A percentile compares a stretch with the other conserved stretches of the same genome.
phyloP scores from a whole-genome alignment of 352 stramenopile species.

The Phytophthora cajani region DNA sequence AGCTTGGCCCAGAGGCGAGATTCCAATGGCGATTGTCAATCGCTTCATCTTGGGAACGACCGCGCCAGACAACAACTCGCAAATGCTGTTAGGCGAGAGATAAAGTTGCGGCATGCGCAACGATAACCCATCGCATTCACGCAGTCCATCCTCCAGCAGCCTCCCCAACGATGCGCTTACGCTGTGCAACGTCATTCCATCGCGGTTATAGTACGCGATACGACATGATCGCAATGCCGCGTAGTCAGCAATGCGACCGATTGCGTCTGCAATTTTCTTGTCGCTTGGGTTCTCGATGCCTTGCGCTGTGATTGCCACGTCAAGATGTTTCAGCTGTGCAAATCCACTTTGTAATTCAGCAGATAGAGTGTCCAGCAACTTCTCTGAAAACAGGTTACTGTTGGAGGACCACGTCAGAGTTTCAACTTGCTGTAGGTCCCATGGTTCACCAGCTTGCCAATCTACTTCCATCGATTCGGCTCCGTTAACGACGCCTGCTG shows the following conservation, averaged over 20 bases:
- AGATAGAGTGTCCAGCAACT: constrained; percentile 49
- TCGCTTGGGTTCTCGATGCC: constrained; percentile 5
- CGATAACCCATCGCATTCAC: constrained; percentile 51
- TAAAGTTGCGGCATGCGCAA: constrained; percentile 40
- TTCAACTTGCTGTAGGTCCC: constrained; percentile 58
- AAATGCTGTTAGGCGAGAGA: constrained; percentile 13
- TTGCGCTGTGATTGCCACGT: constrained; percentile 37
- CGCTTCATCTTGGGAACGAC: constrained; percentile 30
- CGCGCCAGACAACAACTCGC: constrained; percentile 25
- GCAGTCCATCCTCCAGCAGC: constrained; percentile 52
- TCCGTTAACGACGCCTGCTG: not conserved
- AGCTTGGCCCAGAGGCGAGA: not conserved
- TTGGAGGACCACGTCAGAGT: constrained; percentile 40
- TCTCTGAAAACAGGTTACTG: constrained; percentile 18
- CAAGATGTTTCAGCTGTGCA: constrained; percentile 59
- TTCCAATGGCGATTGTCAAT: constrained; percentile 31
- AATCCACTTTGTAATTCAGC: constrained; percentile 59
- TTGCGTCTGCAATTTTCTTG: constrained; percentile 27
- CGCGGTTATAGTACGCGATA: constrained; percentile 14
- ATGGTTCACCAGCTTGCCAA: constrained; percentile 35
- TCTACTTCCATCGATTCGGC: constrained; percentile 32
- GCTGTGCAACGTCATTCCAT: constrained; percentile 11
- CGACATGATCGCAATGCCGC: constrained; percentile 27
- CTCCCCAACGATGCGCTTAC: constrained; percentile 34
- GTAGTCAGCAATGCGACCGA: constrained; percentile 36